Evolutionary conservation across 495 filamentous ascomycete genomes (phyloP).

Genomic region (Hypoxylon crocopeplum): DNA sequence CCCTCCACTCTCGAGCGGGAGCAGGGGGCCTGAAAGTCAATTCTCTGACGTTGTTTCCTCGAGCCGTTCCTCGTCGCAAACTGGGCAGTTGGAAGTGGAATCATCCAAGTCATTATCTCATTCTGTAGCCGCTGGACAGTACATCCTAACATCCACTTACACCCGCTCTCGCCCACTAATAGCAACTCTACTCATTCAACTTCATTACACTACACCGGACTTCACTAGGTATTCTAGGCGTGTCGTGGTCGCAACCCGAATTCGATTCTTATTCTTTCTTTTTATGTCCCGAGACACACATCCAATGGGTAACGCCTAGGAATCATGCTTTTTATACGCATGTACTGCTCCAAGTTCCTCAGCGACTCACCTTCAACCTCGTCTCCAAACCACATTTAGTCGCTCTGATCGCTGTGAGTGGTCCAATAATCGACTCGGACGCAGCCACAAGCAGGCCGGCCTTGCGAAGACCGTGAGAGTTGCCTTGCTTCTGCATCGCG

Average conservation of each 20-base stretch:
- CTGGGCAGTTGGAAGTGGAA: too few species aligned
- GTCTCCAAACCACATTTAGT: constrained; percentile 20
- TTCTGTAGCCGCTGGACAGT: too few species aligned
- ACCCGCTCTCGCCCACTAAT: too few species aligned
- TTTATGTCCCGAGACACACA: too few species aligned
- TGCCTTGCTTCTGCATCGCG: constrained; percentile 31
- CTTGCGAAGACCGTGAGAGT: constrained; percentile 18
- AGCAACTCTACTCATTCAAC: too few species aligned
- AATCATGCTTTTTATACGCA: constrained; percentile 28
- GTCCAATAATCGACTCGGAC: constrained; percentile 27
- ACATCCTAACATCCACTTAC: too few species aligned
- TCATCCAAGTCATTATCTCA: too few species aligned
- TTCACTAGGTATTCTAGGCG: too few species aligned
- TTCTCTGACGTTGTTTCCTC: constrained; percentile 35
- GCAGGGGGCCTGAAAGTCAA: constrained; percentile 4
- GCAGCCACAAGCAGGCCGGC: constrained; percentile 11
- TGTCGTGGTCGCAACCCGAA: too few species aligned
- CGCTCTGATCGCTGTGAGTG: constrained; percentile 31
- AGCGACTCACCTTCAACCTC: constrained; percentile 34
- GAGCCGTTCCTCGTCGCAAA: constrained; percentile 10
- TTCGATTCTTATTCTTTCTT: constrained; percentile 16
- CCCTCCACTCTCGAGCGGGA: constrained; percentile 3
- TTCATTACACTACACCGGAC: too few species aligned
- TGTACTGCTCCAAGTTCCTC: constrained; percentile 32
- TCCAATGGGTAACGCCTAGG: constrained; percentile 25